A percentile compares a stretch with the other conserved stretches of the same genome.
Evolutionary conservation across 805 yeast genomes (phyloP).

Genomic region (Martiniozyma abietophila): DNA sequence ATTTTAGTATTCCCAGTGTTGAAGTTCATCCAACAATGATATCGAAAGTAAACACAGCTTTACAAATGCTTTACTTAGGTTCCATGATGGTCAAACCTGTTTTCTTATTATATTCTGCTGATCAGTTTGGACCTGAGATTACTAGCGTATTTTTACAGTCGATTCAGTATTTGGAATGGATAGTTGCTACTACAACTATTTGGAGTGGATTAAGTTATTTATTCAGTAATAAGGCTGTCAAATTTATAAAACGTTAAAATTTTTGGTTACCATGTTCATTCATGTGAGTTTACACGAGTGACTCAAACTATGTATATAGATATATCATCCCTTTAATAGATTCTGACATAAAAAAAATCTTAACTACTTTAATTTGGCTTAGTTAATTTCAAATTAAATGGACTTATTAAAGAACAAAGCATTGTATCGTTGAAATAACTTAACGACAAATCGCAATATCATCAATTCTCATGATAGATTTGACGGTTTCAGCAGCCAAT

Average conservation of each 20-base stretch:
- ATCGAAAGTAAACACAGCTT: constrained; percentile 81
- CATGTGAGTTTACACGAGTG: constrained; percentile 1
- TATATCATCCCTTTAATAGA: too few species aligned
- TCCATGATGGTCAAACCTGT: constrained; percentile 49
- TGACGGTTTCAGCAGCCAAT: constrained; percentile 93
- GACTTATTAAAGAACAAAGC: not conserved
- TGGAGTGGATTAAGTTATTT: constrained; percentile 73
- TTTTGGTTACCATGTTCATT: not conserved
- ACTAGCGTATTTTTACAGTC: constrained; percentile 18
- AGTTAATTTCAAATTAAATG: not conserved
- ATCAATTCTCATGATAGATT: constrained; percentile 91
- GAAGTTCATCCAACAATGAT: constrained; percentile 81
- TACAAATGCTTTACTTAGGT: constrained; percentile 87
- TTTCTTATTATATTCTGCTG: constrained; percentile 27
- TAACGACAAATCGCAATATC: constrained; percentile 90
- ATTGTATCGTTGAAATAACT: not conserved
- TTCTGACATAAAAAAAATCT: too few species aligned
- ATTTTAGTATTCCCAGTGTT: constrained; percentile 71
- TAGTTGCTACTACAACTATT: constrained; percentile 63
- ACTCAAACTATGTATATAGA: too few species aligned
- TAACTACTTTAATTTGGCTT: too few species aligned
- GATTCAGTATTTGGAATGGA: constrained; percentile 33
- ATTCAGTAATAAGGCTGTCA: constrained; percentile 61
- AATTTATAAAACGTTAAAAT: constrained; percentile 15
- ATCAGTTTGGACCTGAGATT: constrained; percentile 18